phyloP scores from a whole-genome alignment of 2,329 filamentous ascomycete species.

The Cladorrhinum sp. region DNA sequence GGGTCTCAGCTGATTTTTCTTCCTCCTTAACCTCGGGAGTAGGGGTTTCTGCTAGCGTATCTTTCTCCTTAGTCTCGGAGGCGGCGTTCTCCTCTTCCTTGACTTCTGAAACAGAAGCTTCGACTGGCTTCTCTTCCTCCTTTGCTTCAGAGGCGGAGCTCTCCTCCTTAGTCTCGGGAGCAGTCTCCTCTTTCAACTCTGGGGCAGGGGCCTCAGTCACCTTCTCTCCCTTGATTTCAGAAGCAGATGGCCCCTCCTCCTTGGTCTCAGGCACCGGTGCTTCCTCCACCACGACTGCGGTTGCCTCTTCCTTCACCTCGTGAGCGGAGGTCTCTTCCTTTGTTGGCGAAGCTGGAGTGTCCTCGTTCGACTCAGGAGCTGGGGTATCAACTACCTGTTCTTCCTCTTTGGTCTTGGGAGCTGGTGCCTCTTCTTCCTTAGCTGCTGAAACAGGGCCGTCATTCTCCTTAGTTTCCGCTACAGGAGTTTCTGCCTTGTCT shows the following conservation, averaged over 20 bases:
- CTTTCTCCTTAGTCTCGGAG: conserved; percentile 2
- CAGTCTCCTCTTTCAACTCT: conserved; percentile 5
- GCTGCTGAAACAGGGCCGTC: not conserved
- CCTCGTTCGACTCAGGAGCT: not conserved
- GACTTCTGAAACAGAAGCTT: not conserved
- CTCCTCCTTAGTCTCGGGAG: conserved; percentile 1
- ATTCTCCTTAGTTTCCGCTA: not conserved
- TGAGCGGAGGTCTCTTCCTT: not conserved
- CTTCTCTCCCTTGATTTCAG: too few relatives aligned
- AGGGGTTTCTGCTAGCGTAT: conserved; percentile 7
- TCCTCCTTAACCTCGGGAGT: conserved; percentile 1
- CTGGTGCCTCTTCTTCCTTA: not conserved
- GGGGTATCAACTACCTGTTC: conserved; percentile 9
- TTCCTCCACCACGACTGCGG: not conserved
- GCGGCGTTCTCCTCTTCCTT: conserved; percentile 1
- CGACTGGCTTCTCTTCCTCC: not conserved
- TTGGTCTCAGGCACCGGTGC: conserved; percentile 5
- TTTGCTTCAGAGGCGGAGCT: not conserved
- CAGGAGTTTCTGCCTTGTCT: too few relatives aligned
- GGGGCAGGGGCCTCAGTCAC: not conserved
- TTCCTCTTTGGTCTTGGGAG: conserved; percentile 2
- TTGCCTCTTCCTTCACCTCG: not conserved
- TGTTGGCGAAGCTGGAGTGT: not conserved
- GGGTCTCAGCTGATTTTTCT: not conserved
- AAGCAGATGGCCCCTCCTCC: not conserved